Percentiles rank a stretch among this genome's conserved stretches.
These are phyloP conservation scores for Pyrus hybrid DNA, from an alignment of 331 rosid species.

Conservation along the genomic window DNA sequence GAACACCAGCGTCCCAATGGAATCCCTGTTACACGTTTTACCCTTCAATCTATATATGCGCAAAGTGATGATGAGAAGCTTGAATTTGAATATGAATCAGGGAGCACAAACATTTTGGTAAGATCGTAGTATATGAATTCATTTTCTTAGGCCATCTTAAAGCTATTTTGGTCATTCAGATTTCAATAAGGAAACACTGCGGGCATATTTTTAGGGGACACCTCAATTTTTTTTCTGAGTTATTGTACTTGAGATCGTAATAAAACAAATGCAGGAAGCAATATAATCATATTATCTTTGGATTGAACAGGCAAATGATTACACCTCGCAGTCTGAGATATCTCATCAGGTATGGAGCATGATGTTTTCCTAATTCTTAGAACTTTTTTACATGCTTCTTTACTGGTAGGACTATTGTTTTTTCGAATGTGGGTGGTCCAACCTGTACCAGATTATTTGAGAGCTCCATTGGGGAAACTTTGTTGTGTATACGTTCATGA, in stretches of 20 bases:
- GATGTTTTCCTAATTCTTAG: not conserved
- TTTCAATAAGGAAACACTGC: not conserved
- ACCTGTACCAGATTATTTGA: not conserved
- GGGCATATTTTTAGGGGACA: not conserved
- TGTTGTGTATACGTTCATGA: not conserved
- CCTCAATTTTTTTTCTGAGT: not conserved
- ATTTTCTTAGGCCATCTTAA: not conserved
- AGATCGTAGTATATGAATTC: slow-evolving; percentile 18
- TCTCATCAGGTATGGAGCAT: slow-evolving; percentile 65
- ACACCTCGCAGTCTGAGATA: slow-evolving; percentile 75
- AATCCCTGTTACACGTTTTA: slow-evolving; percentile 80
- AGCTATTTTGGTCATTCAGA: not conserved
- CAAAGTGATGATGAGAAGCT: slow-evolving; percentile 91
- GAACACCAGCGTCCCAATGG: slow-evolving; percentile 92
- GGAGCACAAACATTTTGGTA: slow-evolving; percentile 88
- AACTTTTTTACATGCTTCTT: not conserved
- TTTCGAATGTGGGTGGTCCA: not conserved
- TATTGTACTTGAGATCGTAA: not conserved
- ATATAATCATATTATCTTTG: not conserved
- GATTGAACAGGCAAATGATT: slow-evolving; percentile 55
- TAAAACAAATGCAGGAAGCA: not conserved
- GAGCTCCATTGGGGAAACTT: not conserved
- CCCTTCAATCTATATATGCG: slow-evolving; percentile 84
- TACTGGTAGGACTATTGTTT: not conserved
- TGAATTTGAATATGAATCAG: slow-evolving; percentile 96